phyloP scores from a whole-genome alignment of 257 asterid genomes.

The Solanum acaule region DNA sequence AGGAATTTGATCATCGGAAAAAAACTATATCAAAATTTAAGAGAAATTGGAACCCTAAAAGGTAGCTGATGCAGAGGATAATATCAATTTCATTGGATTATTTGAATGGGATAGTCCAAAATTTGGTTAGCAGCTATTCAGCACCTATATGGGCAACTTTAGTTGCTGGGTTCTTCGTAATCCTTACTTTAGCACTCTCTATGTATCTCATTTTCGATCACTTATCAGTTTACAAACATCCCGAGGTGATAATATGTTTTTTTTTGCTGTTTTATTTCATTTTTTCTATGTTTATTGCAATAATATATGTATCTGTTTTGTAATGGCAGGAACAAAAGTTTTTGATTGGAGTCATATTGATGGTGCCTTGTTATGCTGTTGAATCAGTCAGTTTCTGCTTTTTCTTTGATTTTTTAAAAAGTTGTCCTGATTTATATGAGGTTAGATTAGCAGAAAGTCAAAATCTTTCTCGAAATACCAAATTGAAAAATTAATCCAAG shows the following conservation, averaged over 20 bases:
- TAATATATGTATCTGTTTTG: not conserved
- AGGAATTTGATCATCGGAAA: not conserved
- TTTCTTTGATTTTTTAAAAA: not conserved
- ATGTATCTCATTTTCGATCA: constrained; percentile 75
- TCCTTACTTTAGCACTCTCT: constrained; percentile 61
- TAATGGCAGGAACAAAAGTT: constrained; percentile 79
- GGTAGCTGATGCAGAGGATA: not conserved
- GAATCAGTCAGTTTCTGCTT: constrained; percentile 58
- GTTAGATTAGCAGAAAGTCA: not conserved
- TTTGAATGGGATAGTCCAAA: not conserved
- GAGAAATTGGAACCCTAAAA: not conserved
- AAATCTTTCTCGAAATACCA: not conserved
- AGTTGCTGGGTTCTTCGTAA: constrained; percentile 56
- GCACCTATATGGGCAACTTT: constrained; percentile 83
- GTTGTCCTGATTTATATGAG: not conserved
- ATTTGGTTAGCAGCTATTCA: constrained; percentile 17
- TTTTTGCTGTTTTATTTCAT: not conserved
- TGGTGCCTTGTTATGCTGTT: constrained; percentile 90
- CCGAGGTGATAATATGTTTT: constrained; percentile 43
- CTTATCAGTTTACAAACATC: constrained; percentile 82
- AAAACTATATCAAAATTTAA: not conserved
- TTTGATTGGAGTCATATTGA: constrained; percentile 80
- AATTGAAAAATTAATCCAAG: not conserved
- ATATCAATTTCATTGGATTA: not conserved
- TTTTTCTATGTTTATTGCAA: not conserved